Percentiles rank a stretch among this genome's conserved stretches.
Evolutionary conservation across 768 basidiomycete genomes (phyloP).

Genomic region (Kwoniella pini): DNA sequence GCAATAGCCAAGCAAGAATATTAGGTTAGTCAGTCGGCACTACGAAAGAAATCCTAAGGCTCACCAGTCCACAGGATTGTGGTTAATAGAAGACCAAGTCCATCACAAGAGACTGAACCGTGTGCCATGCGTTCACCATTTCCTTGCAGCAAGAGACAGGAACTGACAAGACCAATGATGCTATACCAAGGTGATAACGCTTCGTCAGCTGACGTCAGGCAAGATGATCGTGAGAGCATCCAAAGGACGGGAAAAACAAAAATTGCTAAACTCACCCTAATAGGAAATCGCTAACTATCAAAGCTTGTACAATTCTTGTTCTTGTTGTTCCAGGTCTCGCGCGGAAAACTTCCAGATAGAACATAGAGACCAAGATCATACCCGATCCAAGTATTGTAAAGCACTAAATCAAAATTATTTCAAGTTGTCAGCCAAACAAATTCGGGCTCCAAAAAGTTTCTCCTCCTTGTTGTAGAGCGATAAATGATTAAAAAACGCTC

Average conservation of each 20-base stretch:
- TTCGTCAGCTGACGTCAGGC: no score
- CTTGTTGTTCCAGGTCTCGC: slow-evolving; percentile 47
- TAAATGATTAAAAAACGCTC: slow-evolving; percentile 1
- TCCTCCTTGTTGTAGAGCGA: neutral
- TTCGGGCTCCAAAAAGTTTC: neutral
- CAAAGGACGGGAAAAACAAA: neutral
- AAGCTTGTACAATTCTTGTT: slow-evolving; percentile 50
- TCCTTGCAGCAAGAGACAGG: slow-evolving; percentile 27
- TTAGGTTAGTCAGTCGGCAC: neutral
- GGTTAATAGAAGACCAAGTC: slow-evolving; percentile 44
- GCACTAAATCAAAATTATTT: slow-evolving; percentile 15
- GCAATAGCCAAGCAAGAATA: neutral
- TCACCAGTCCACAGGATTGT: slow-evolving; percentile 47
- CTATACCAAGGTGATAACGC: slow-evolving; percentile 19
- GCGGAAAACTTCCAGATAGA: slow-evolving; percentile 30
- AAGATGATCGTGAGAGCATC: no score
- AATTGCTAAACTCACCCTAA: slow-evolving; percentile 44
- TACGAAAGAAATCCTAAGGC: slow-evolving; percentile 7
- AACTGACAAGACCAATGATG: slow-evolving; percentile 42
- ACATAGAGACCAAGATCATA: slow-evolving; percentile 46
- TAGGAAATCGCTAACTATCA: slow-evolving; percentile 47
- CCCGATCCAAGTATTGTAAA: slow-evolving; percentile 47
- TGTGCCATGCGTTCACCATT: slow-evolving; percentile 13
- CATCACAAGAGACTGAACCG: slow-evolving; percentile 43
- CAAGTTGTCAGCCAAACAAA: no score